These are phyloP conservation scores for Coleophoma eucalyptorum DNA, from an alignment of 2,329 filamentous ascomycete species.

Conservation along the genomic window DNA sequence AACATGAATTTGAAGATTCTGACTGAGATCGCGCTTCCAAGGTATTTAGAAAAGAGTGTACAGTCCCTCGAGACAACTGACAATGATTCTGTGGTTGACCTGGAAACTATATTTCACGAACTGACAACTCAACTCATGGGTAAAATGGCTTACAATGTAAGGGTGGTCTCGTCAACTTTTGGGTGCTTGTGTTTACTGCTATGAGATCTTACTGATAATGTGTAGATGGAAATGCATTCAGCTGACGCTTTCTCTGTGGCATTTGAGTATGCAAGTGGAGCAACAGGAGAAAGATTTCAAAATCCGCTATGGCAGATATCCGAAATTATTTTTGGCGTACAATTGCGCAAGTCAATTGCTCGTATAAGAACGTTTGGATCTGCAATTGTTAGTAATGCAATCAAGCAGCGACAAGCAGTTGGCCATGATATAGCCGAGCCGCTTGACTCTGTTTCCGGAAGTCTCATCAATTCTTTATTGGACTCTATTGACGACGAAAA, in stretches of 20 bases:
- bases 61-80: slow-evolving; percentile 28
- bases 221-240: slow-evolving; percentile 60
- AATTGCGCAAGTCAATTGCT: slow-evolving; percentile 44
- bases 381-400: slow-evolving; percentile 52
- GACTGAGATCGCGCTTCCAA: slow-evolving; percentile 53
- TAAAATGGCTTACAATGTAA: slow-evolving; percentile 60
- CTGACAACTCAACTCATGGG: slow-evolving; percentile 64
- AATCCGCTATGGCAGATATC: slow-evolving; percentile 61
- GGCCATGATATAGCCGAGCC: slow-evolving; percentile 10
- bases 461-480: slow-evolving; percentile 56
- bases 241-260: slow-evolving; percentile 55
- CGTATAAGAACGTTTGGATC: slow-evolving; percentile 52
- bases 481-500: slow-evolving; percentile 49
- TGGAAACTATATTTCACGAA: slow-evolving; percentile 59
- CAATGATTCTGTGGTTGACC: slow-evolving; percentile 37
- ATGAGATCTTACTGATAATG: slow-evolving; percentile 3
- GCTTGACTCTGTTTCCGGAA: slow-evolving; percentile 41
- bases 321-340: slow-evolving; percentile 45
- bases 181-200: background rate
- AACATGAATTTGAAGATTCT: slow-evolving; percentile 52
- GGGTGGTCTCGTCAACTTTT: background rate
- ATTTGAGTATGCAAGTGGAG: slow-evolving; percentile 60
- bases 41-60: slow-evolving; percentile 43
- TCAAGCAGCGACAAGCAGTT: slow-evolving; percentile 32
- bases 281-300: slow-evolving; percentile 58